Base-by-base conservation (phyloP, 345 rosid genomes). In the Cardiospermum halicacabum region DNA sequence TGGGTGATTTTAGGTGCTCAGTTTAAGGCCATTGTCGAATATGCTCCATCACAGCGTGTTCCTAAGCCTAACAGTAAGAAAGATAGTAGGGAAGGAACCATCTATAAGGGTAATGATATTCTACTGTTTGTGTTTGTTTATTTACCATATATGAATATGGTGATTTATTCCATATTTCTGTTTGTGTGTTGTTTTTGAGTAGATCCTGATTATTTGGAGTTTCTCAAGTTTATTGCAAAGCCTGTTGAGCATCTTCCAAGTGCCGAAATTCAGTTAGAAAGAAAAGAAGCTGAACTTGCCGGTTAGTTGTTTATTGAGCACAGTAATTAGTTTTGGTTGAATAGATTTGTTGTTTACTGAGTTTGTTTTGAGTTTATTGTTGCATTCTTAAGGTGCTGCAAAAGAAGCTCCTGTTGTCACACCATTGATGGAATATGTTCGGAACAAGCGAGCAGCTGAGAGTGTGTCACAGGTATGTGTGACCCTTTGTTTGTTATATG, bases 391-490 rank as follows among this genome's bases (percentile, higher is more conserved):
- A 89, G 90, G 85, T 25, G 62, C 74, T 53, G 43, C 80, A 13
- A 83, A 82, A 76, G 80, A 81, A 12, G 60, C 81, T 64, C 79
- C 74, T 27, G 69, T 85, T 55, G 74, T 87, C 60, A 89, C 96
- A 13, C 91, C 96, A 28, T 74, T 89, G 30, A 89, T 89, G 96
- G 91, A 89, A 72, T 89, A 81, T 78, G 83, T 89, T 32, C 86
- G 93, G 8, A 89, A 83, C 69, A 87, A 82, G 67, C 81, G 93
- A 75, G 84, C 90, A 76, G 70, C 89, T 22, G 71, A 77, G 57
- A 76, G 58, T 66, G 92, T 81, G 61, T 50, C 80, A 36, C 84
- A 70, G 92, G 92, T 89, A 76, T 36, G 3, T 54, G 10, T 11
- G 27, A 4, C 58, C 36, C 26, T 50, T 34, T 5, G n/a, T 58